Evolutionary conservation across 257 asterid genomes (phyloP).

Genomic region (Solanum dulcamara): DNA sequence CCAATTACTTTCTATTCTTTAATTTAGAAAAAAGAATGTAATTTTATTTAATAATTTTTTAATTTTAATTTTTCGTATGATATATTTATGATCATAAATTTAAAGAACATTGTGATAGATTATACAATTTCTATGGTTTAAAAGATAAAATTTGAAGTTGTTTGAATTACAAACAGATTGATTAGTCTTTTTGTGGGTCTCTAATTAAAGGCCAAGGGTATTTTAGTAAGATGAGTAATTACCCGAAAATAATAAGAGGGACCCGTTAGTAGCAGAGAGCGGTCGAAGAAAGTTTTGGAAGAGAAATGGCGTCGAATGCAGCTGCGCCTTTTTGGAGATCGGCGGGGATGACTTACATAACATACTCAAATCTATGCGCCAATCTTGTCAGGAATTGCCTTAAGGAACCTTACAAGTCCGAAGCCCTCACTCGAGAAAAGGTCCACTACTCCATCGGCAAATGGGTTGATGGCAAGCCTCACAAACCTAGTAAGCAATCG

Average conservation of each 20-base stretch:
- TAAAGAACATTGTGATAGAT: too few relatives aligned
- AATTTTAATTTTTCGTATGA: too few relatives aligned
- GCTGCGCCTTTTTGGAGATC: constrained; percentile 65
- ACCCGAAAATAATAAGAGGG: too few relatives aligned
- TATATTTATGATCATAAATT: too few relatives aligned
- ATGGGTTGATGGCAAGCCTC: constrained; percentile 73
- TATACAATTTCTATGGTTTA: too few relatives aligned
- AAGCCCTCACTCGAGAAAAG: constrained; percentile 69
- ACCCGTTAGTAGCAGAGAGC: too few relatives aligned
- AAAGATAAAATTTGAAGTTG: too few relatives aligned
- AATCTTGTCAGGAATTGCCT: constrained; percentile 76
- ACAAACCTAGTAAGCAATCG: constrained; percentile 49
- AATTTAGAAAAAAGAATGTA: too few relatives aligned
- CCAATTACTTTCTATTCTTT: too few relatives aligned
- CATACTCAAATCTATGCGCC: constrained; percentile 76
- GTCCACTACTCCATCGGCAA: constrained; percentile 66
- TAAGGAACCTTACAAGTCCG: constrained; percentile 69
- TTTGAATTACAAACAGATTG: too few relatives aligned
- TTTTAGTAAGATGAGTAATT: background rate
- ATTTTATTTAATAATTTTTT: too few relatives aligned
- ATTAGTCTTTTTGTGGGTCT: too few relatives aligned
- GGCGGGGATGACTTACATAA: constrained; percentile 94
- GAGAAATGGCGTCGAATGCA: constrained; percentile 26
- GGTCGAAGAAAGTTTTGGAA: background rate
- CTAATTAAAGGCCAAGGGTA: background rate